These are phyloP conservation scores for Chlamydomonas eustigma DNA, from an alignment of 139 green algal species.

Conservation along the genomic window DNA sequence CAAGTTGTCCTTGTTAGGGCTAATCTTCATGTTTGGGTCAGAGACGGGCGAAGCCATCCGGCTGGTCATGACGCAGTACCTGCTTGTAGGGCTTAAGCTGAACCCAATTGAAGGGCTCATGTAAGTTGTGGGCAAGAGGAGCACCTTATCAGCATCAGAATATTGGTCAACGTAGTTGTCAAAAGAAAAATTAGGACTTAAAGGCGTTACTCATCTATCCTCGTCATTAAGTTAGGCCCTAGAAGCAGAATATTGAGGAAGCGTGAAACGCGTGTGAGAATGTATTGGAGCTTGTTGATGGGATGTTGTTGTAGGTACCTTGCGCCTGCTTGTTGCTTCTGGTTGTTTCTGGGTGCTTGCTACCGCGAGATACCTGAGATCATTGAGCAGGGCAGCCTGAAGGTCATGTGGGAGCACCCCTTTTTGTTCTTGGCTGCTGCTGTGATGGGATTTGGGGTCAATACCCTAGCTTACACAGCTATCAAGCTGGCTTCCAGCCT, in stretches of 20 bases:
- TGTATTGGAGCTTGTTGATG: too few species aligned
- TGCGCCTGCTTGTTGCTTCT: constrained; percentile 76
- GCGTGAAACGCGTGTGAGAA: too few species aligned
- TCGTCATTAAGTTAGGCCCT: too few species aligned
- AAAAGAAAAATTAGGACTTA: too few species aligned
- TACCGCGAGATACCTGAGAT: constrained; percentile 55
- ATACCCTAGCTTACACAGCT: constrained; percentile 76
- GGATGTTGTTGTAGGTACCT: constrained; percentile 34
- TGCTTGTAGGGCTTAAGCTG: constrained; percentile 80
- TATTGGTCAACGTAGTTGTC: too few species aligned
- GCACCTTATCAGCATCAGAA: too few species aligned
- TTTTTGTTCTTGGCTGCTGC: constrained; percentile 59
- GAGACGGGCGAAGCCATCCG: constrained; percentile 70
- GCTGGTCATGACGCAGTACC: constrained; percentile 79
- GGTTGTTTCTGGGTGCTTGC: constrained; percentile 58
- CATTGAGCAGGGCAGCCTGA: constrained; percentile 24
- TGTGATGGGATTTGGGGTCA: constrained; percentile 82
- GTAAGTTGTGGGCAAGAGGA: constrained; percentile 48
- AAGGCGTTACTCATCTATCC: too few species aligned
- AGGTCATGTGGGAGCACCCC: constrained; percentile 27
- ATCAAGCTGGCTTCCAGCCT: constrained; percentile 75
- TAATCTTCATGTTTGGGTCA: constrained; percentile 70
- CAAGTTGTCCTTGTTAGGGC: constrained; percentile 54
- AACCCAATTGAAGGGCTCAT: constrained; percentile 89
- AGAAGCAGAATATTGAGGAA: too few species aligned